phyloP scores from a whole-genome alignment of 805 yeast species.

The Starmerella scarabaei region DNA sequence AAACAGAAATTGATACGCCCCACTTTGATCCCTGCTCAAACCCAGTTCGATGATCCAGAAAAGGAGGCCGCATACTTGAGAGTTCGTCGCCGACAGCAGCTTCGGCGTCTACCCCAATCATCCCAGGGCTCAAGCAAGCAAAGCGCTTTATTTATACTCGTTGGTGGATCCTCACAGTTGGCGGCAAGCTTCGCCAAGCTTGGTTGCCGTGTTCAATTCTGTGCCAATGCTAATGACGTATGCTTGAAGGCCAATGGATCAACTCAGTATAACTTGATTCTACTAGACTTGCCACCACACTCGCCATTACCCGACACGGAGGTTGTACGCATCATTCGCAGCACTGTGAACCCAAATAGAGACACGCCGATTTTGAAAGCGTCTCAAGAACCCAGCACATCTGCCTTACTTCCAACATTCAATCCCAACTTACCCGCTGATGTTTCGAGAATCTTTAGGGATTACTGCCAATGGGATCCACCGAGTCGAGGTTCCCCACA shows the following conservation, averaged over 20 bases:
- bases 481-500: not conserved
- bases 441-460: conserved; percentile 26
- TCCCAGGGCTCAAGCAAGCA: not conserved
- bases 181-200: conserved; percentile 48
- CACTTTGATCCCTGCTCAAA: not conserved
- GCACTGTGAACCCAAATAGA: conserved; percentile 68
- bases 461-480: conserved; percentile 25
- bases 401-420: conserved; percentile 40
- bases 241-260: conserved; percentile 41
- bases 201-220: conserved; percentile 71
- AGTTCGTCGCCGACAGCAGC: conserved; percentile 16
- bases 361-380: conserved; percentile 65
- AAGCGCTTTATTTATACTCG: conserved; percentile 37
- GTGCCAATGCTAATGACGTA: conserved; percentile 64
- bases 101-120: conserved; percentile 7
- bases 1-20: not conserved
- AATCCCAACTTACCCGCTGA: conserved; percentile 25
- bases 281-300: conserved; percentile 35
- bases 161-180: conserved; percentile 67
- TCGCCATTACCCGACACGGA: conserved; percentile 12
- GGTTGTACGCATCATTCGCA: conserved; percentile 37
- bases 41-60: conserved; percentile 8
- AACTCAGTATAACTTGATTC: conserved; percentile 69
- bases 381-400: conserved; percentile 37
- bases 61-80: conserved; percentile 17